Base-by-base conservation (phyloP, 352 stramenopile genomes). In the Pythium monospermum region DNA sequence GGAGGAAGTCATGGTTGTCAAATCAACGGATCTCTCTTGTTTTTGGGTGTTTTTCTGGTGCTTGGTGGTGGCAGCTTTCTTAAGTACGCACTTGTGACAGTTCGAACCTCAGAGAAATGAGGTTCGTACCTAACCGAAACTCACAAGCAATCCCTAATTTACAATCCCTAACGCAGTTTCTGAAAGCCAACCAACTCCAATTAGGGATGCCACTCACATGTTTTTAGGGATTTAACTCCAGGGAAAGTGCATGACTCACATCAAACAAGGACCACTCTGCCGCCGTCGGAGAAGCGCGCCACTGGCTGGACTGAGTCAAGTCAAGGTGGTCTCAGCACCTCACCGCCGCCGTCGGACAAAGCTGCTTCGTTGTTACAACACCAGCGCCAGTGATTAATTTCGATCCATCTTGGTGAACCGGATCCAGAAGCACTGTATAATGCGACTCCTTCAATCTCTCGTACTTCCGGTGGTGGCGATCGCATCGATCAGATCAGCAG, bases 1-100 rank as follows among this genome's bases (percentile, higher is more conserved):
- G 7, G n/a, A 35, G 19, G 19, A 35, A 22, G 54, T 39, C 49
- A 57, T 57, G 37, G 26, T 49, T 10, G 23, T 32, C 18, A 33
- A 21, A 25, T 47, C 40, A 47, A n/a, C n/a, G n/a, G n/a, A 47
- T 39, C 33, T 5, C 15, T n/a, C 15, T 5, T 40, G 28, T 5
- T 52, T 31, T 28, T 52, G 22, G 4, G 39, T 52, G 27, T 28
- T 38, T 31, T 31, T 10, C 19, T 16, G 11, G 23, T 16, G 21
- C 26, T 15, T 21, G 39, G 23, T n/a, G n/a, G n/a, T n/a, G n/a
- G n/a, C n/a, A 15, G 21, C 21, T 46, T 5, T 0, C 4, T 28
- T 31, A 48, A 35, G 23, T 48, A 22, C 40, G 37, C 23, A 27
- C 27, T n/a, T 19, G 33, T 22, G 6, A 7, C 8, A 23, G n/a